Conservation (phyloP, 768 basidiomycete species). For the Neoboletus subvelutipes region DNA sequence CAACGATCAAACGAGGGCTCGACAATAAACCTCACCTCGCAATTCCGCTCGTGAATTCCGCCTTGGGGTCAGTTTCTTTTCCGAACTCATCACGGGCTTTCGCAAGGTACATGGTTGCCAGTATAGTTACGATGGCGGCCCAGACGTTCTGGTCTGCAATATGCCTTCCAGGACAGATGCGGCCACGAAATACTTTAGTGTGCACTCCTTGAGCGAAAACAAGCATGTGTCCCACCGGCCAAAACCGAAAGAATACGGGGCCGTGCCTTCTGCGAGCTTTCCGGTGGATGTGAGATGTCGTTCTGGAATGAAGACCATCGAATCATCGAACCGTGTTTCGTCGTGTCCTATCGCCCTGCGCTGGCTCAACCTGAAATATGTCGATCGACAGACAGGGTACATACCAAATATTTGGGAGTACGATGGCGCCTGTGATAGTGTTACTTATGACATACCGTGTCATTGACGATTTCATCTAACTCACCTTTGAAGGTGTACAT, state of each 20-base stretch:
- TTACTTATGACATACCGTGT: too few species aligned
- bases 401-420: too few species aligned
- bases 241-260: constrained; percentile 19
- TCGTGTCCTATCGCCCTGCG: constrained; percentile 51
- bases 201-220: background rate
- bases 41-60: constrained; percentile 27
- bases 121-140: constrained; percentile 31
- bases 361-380: background rate
- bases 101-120: constrained; percentile 30
- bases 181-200: constrained; percentile 15
- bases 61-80: constrained; percentile 27
- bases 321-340: constrained; percentile 48
- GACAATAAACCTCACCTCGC: constrained; percentile 10
- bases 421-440: too few species aligned
- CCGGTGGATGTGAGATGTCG: too few species aligned
- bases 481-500: too few species aligned
- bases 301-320: constrained; percentile 53
- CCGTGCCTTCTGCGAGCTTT: constrained; percentile 5
- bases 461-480: too few species aligned
- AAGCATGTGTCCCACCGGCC: constrained; percentile 22
- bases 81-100: constrained; percentile 32
- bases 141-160: constrained; percentile 35
- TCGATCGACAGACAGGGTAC: too few species aligned
- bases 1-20: background rate
- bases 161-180: constrained; percentile 36